Evolutionary conservation across 805 yeast genomes (phyloP), one percentile per base, ranked within the genome.

Genomic region (Candida dendrica): DNA sequence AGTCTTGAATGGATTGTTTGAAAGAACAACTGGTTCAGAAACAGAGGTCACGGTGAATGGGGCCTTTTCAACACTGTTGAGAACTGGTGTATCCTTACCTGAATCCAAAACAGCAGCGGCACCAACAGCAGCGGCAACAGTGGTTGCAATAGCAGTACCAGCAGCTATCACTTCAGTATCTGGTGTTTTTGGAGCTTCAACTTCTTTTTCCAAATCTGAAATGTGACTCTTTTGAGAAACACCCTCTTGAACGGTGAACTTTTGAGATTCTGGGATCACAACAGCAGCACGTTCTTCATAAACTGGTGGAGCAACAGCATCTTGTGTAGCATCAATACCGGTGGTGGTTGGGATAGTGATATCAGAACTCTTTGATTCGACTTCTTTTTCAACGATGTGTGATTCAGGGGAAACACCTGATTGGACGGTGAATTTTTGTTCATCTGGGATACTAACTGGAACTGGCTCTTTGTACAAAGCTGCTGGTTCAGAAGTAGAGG

Each of bases 371-470:
- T 6, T 22, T 22, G 24, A 8, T 22, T 22, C 8, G 13, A 13
- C n/a, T 8, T 27, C 30, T 13, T 27, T 9, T 13, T 27, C 30
- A 13, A 8, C 10, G 8, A 10, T 27, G 20, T 24, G 44, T n/a
- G 47, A 20, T 24, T 22, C 36, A 4, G 43, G 36, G 5, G 48
- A 36, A 13, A 45, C 43, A 41, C 31, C 41, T 11, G 45, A 41
- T 19, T 36, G 46, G n/a, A 46, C 49, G 26, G 39, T 16, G 30
- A 49, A 49, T 41, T 51, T 50, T 31, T 53, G 54, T 2, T 43
- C 42, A 16, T 20, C 47, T 40, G 56, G 58, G 15, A 51, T 47
- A 30, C 41, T 53, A 30, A 49, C 50, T 17, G 51, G 42, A 17
- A 34, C 39, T 9, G 49, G 46, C 33, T 47, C 52, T 4, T 36